Evolutionary conservation across 75 land plant species (phyloP).

Genomic region (Picea glauca): DNA sequence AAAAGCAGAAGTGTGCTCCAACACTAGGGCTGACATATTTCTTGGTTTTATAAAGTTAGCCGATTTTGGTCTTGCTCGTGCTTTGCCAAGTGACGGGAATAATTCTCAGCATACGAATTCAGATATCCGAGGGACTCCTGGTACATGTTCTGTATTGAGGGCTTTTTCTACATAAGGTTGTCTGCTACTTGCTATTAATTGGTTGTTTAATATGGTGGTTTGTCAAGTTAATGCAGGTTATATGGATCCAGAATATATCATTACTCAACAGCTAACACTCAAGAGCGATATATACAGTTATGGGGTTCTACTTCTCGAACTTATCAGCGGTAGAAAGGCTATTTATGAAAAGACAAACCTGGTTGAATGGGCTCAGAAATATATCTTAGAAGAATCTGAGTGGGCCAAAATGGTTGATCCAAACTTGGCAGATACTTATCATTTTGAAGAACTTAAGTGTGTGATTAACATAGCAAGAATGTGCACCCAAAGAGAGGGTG

Average conservation of each 20-base stretch:
- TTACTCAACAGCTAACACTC: slow-evolving; percentile 19
- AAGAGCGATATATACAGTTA: slow-evolving; percentile 38
- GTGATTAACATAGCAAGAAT: slow-evolving; percentile 21
- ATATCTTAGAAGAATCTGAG: slow-evolving; percentile 19
- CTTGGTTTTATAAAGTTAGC: slow-evolving; percentile 16
- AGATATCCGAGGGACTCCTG: slow-evolving; percentile 35
- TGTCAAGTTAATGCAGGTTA: slow-evolving; percentile 22
- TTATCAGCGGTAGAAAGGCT: slow-evolving; percentile 28
- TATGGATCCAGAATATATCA: slow-evolving; percentile 31
- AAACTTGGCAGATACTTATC: slow-evolving; percentile 11
- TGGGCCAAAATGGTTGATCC: slow-evolving; percentile 23
- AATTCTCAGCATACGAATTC: slow-evolving; percentile 12
- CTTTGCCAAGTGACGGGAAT: slow-evolving; percentile 6
- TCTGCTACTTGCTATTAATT: background rate
- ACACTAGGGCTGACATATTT: background rate
- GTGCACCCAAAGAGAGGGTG: slow-evolving; percentile 30
- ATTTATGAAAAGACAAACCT: slow-evolving; percentile 24
- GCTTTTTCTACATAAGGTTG: background rate
- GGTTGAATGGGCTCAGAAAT: slow-evolving; percentile 32
- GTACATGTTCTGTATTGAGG: slow-evolving; percentile 3
- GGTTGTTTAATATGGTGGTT: background rate
- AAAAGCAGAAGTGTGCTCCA: background rate
- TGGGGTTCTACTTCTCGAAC: slow-evolving; percentile 35
- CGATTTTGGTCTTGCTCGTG: slow-evolving; percentile 33
- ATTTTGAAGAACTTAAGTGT: slow-evolving; percentile 18